Conservation (phyloP, 345 rosid species). For the Clausena lansium region DNA sequence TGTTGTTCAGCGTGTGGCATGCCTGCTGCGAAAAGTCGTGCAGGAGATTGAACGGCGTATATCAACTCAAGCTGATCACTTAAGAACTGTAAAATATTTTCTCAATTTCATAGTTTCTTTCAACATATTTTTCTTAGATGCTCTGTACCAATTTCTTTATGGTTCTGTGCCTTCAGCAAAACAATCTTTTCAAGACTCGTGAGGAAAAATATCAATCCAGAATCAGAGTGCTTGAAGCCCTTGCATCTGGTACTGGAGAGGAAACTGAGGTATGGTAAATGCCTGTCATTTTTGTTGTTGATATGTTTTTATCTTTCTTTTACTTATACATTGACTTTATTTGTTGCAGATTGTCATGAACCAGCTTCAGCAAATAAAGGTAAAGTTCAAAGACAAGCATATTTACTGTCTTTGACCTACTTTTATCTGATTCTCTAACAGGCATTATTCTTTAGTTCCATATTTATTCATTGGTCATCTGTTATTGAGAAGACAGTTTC, state of each 20-base stretch:
- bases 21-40: conserved; percentile 77
- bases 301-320: neutral
- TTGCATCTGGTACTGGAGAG: conserved; percentile 69
- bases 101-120: neutral
- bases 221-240: conserved; percentile 84
- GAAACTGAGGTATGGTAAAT: conserved; percentile 56
- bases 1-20: conserved; percentile 73
- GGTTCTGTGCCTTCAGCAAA: conserved; percentile 62
- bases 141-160: conserved; percentile 13
- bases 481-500: neutral
- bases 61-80: conserved; percentile 95
- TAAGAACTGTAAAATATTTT: conserved; percentile 63
- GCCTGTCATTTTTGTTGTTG: neutral
- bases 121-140: conserved; percentile 3
- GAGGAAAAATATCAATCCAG: conserved; percentile 89
- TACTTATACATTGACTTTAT: conserved; percentile 16
- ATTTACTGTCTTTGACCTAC: neutral
- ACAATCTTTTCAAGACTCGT: conserved; percentile 75
- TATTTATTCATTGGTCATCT: neutral
- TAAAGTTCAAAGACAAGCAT: conserved; percentile 15
- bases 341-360: conserved; percentile 44
- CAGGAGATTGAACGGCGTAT: conserved; percentile 96
- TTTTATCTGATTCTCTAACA: neutral
- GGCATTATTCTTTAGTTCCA: neutral
- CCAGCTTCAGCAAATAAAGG: conserved; percentile 65